Percentiles rank a stretch among this genome's conserved stretches.
These are phyloP conservation scores for Solanum chiquidenum DNA, from an alignment of 257 asterid species.

Conservation along the genomic window DNA sequence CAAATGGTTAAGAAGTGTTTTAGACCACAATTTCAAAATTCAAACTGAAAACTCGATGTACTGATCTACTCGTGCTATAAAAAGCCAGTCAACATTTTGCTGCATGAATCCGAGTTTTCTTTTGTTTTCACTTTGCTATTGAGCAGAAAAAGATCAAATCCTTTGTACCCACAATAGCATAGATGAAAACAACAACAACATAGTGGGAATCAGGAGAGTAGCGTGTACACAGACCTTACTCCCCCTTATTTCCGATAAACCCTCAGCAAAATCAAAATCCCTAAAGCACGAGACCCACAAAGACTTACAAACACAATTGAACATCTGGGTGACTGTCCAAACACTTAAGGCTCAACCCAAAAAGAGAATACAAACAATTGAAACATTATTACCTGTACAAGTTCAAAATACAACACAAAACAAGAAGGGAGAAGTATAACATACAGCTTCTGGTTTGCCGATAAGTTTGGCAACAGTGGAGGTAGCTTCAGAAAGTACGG, in stretches of 20 bases:
- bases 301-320: not conserved
- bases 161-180: not conserved
- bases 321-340: not conserved
- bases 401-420: not conserved
- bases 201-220: not conserved
- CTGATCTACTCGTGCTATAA: not conserved
- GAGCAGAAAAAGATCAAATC: not conserved
- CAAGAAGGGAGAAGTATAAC: not conserved
- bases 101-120: not conserved
- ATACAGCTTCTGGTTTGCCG: slow-evolving; percentile 90
- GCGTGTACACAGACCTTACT: not conserved
- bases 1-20: not conserved
- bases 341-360: not conserved
- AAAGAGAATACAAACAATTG: not conserved
- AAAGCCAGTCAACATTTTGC: not conserved
- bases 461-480: slow-evolving; percentile 76
- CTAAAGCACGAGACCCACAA: not conserved
- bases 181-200: not conserved
- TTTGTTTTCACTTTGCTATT: not conserved
- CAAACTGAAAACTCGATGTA: not conserved
- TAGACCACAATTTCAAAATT: not conserved
- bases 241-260: not conserved
- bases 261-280: not conserved
- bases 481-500: slow-evolving; percentile 83
- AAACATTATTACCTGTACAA: not conserved